Evolutionary conservation across 2,329 filamentous ascomycete genomes (phyloP).

Genomic region (Aspergillus pseudonomiae): DNA sequence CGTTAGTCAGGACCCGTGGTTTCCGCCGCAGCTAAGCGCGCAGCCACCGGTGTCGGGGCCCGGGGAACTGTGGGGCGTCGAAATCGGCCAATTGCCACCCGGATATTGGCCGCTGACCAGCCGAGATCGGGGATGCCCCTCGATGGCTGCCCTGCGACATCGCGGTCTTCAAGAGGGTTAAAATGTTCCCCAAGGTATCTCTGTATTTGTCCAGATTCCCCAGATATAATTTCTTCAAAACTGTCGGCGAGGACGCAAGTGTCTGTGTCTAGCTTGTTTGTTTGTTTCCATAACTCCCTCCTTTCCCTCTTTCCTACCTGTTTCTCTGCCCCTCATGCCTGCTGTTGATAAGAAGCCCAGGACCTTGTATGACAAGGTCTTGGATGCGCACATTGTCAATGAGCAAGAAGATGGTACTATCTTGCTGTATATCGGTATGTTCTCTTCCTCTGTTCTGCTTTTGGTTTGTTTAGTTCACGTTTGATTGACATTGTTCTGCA

Average conservation of each 20-base stretch:
- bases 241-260: background rate
- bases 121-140: slow-evolving; percentile 42
- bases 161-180: slow-evolving; percentile 29
- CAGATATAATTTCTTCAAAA: slow-evolving; percentile 13
- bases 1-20: slow-evolving; percentile 17
- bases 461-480: slow-evolving; percentile 9
- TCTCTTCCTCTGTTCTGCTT: slow-evolving; percentile 10
- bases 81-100: slow-evolving; percentile 28
- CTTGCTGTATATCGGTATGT: slow-evolving; percentile 85
- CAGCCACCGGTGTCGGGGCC: slow-evolving; percentile 13
- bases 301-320: slow-evolving; percentile 5
- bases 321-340: slow-evolving; percentile 66
- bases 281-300: background rate
- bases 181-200: slow-evolving; percentile 26
- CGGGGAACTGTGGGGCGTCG: slow-evolving; percentile 7
- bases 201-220: slow-evolving; percentile 6
- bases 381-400: slow-evolving; percentile 91
- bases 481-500: slow-evolving; percentile 43
- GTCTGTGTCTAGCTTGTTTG: slow-evolving; percentile 11
- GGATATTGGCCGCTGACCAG: slow-evolving; percentile 37
- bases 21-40: slow-evolving; percentile 19
- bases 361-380: slow-evolving; percentile 97
- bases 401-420: slow-evolving; percentile 93
- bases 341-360: slow-evolving; percentile 70
- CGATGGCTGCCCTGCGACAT: slow-evolving; percentile 37